Evolutionary conservation across 2,329 filamentous ascomycete species (phyloP), one percentile per base, ranked within the genome.

Genomic region (Aspergillus flavus): DNA sequence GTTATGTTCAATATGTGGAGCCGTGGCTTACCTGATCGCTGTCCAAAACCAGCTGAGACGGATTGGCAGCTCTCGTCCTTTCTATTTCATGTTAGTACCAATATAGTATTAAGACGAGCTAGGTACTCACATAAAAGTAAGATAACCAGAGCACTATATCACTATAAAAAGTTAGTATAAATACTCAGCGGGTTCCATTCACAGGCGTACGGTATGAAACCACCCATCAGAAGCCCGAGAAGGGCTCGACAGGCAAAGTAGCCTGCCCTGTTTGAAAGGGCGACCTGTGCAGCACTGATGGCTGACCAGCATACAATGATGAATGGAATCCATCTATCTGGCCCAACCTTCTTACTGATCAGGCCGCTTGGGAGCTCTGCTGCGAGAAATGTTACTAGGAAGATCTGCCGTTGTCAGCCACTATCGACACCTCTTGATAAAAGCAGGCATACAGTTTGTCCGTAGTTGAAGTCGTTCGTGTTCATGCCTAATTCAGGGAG

Each of bases 221-320:
- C 83, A 23, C 83, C 83, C 78, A 83, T 82, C 19, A 83, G 68
- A 3, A 84, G 73, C 1, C 83, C 83, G 2, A 85, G 66, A 2
- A 84, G 66, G 3, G 77, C 78, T 36, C 81, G 78, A 61, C 78
- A 73, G 2, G 78, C 78, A 56, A 79, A 82, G 61, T 80, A 84
- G 6, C 73, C 75, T 1, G 76, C 71, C 6, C 74, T 66, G 28
- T 63, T 65, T 10, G 69, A 64, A 55, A 75, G 69, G 58, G 73
- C 73, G 43, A 69, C 69, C 48, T 75, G 73, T 32, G 64, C 64
- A 1, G 68, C 71, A 0, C 69, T 68, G 2, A 68, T 70, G 11
- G 73, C 14, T n/a, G 68, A 68, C 72, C 73, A 75, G 4, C 65
- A 32, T 19, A 74, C 68, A 48, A 76, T 76, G 41, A 70, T 71